phyloP scores from a whole-genome alignment of 2,329 filamentous ascomycete species.

The Sclerotinia subarctica region DNA sequence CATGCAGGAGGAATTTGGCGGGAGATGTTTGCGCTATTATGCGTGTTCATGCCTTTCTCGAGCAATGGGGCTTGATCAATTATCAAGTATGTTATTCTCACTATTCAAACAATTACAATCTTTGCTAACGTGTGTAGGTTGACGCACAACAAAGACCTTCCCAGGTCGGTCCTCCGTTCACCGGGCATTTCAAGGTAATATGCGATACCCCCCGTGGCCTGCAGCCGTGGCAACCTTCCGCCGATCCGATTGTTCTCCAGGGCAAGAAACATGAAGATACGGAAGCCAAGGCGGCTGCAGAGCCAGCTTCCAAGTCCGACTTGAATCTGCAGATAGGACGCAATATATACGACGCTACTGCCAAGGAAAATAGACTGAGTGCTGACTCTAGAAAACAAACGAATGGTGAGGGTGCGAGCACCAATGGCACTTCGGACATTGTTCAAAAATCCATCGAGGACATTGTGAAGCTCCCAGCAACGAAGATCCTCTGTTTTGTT shows the following conservation, averaged over 20 bases:
- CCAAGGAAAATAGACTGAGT: conserved; percentile 66
- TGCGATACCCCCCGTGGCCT: conserved; percentile 93
- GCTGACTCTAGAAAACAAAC: conserved; percentile 63
- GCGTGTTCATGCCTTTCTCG: conserved; percentile 95
- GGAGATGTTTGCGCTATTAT: conserved; percentile 99
- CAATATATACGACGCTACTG: conserved; percentile 93
- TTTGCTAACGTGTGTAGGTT: conserved; percentile 58
- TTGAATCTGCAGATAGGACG: conserved; percentile 89
- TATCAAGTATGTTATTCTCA: conserved; percentile 69
- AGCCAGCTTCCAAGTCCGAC: conserved; percentile 68
- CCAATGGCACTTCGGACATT: conserved; percentile 58
- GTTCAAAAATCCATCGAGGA: conserved; percentile 50
- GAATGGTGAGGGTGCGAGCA: conserved; percentile 67
- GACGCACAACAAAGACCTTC: conserved; percentile 94
- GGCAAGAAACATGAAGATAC: conserved; percentile 54
- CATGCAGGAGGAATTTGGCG: conserved; percentile 88
- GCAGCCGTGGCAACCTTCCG: conserved; percentile 89
- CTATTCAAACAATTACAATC: not conserved
- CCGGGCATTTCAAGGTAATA: conserved; percentile 93
- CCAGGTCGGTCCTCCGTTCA: conserved; percentile 93
- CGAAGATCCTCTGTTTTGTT: conserved; percentile 78
- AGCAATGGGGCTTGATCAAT: conserved; percentile 98
- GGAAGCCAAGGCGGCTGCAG: conserved; percentile 57
- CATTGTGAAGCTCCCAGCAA: conserved; percentile 61
- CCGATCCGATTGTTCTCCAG: conserved; percentile 65